Evolutionary conservation across 2,329 filamentous ascomycete species (phyloP).

Genomic region (Exophiala viscosa): DNA sequence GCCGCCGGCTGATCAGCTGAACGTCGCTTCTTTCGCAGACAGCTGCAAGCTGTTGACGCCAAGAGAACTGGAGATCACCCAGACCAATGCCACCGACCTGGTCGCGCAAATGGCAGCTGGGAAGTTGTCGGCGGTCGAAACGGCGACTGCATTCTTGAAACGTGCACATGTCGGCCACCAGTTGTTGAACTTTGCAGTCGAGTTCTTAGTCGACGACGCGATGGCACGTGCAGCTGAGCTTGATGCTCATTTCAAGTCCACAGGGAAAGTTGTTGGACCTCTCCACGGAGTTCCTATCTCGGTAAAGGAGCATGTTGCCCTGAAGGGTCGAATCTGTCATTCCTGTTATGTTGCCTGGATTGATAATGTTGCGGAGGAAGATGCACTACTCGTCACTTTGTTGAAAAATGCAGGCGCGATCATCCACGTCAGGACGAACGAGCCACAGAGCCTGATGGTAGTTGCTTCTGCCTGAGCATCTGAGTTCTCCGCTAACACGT

Average conservation of each 20-base stretch:
- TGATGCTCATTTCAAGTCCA: slow-evolving; percentile 26
- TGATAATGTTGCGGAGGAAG: slow-evolving; percentile 28
- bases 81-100: slow-evolving; percentile 43
- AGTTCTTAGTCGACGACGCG: slow-evolving; percentile 30
- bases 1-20: slow-evolving; percentile 30
- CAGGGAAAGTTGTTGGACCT: slow-evolving; percentile 28
- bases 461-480: not conserved
- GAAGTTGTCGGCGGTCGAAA: slow-evolving; percentile 21
- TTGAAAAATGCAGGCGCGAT: slow-evolving; percentile 44
- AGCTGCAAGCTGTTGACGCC: slow-evolving; percentile 36
- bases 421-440: slow-evolving; percentile 49
- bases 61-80: slow-evolving; percentile 47
- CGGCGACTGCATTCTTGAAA: slow-evolving; percentile 26
- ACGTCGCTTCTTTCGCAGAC: slow-evolving; percentile 32
- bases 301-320: slow-evolving; percentile 31
- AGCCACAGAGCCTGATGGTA: slow-evolving; percentile 52
- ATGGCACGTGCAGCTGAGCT: slow-evolving; percentile 27
- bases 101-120: slow-evolving; percentile 35
- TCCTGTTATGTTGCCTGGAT: slow-evolving; percentile 37
- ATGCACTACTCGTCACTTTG: slow-evolving; percentile 31
- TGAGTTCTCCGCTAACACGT: not conserved
- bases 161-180: slow-evolving; percentile 28
- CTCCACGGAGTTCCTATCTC: slow-evolving; percentile 33
- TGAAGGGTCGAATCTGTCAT: slow-evolving; percentile 29
- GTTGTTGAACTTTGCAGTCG: slow-evolving; percentile 35